Base-by-base conservation (phyloP, 2,329 filamentous ascomycete genomes). In the Cladophialophora psammophila region DNA sequence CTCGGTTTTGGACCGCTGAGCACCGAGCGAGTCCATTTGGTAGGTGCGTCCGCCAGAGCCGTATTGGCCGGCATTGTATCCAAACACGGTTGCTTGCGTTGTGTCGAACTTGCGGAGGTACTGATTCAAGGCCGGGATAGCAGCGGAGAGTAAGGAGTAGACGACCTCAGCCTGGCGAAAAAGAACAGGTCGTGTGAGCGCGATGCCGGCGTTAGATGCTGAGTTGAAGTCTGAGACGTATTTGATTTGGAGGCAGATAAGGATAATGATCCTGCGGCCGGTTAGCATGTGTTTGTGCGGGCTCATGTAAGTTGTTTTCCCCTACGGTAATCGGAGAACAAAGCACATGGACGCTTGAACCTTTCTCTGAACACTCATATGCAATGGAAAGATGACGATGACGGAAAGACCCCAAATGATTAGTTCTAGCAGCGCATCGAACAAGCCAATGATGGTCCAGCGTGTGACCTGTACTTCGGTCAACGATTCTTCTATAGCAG, bases 311-410 rank as follows among this genome's bases (percentile, higher is more conserved):
- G 20, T 34, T n/a, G n/a, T 18, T 3, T 15, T 91, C 77, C 97
- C 92, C 76, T 97, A 97, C 0, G 94, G 94, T 60, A 94, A 93
- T 7, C 97, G 85, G 12, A 97, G 82, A 0, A 88, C 86, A 0
- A 93, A 93, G 52, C 90, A 89, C 0, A 92, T 96, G 65, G 88
- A 81, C 35, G 82, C 81, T 1, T 92, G 85, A 4, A 97, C 87
- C 6, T 88, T 80, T 40, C 60, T 50, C 2, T 60, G 26, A 48
- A 54, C 26, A 20, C 55, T 63, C 68, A 70, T 70, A 34, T 67
- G 68, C 8, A 70, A 40, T 15, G 68, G 66, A 12, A 65, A 58
- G n/a, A 70, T 52, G 38, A 68, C 68, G 7, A 65, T 36, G 6
- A 70, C 13, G 13, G 63, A 63, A 18, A 70, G 59, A 10, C 48